Conservation (phyloP, 2,329 filamentous ascomycete genomes). For the Xylariaceae sp. region DNA sequence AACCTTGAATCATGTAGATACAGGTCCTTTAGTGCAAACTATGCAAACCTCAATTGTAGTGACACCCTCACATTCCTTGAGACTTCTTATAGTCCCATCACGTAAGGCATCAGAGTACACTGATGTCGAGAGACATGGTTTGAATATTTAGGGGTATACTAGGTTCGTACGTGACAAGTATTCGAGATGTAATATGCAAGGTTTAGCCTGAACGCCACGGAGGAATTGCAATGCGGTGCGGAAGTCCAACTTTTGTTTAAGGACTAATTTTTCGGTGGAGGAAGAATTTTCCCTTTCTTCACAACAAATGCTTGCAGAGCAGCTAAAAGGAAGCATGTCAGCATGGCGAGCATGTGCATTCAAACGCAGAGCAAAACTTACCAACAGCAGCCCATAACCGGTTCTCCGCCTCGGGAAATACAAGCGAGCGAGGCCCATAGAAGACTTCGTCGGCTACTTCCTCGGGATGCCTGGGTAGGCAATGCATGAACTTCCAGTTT, state of each 20-base stretch:
- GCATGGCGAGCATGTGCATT: neutral
- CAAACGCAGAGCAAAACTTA: constrained; percentile 35
- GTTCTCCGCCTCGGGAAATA: constrained; percentile 94
- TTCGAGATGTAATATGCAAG: too few species aligned
- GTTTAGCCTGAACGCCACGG: too few species aligned
- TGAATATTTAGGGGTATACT: too few species aligned
- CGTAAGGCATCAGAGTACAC: too few species aligned
- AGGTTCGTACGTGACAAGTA: too few species aligned
- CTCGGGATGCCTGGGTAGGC: constrained; percentile 83
- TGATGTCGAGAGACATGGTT: too few species aligned
- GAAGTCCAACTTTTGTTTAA: too few species aligned
- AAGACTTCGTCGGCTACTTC: constrained; percentile 96
- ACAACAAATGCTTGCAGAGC: constrained; percentile 85
- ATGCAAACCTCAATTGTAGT: neutral
- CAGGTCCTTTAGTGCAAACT: constrained; percentile 16
- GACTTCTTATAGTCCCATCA: too few species aligned
- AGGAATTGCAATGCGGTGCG: too few species aligned
- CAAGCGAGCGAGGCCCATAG: constrained; percentile 77
- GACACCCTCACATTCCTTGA: too few species aligned
- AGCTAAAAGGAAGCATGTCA: constrained; percentile 39
- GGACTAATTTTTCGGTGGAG: too few species aligned
- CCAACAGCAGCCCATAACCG: constrained; percentile 84
- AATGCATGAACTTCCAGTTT: constrained; percentile 98
- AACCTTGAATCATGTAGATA: constrained; percentile 12
- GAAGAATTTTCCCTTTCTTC: constrained; percentile 76